Evolutionary conservation across 352 stramenopile genomes (phyloP), one percentile per base, ranked within the genome.

Genomic region (Phytophthora foliorum): DNA sequence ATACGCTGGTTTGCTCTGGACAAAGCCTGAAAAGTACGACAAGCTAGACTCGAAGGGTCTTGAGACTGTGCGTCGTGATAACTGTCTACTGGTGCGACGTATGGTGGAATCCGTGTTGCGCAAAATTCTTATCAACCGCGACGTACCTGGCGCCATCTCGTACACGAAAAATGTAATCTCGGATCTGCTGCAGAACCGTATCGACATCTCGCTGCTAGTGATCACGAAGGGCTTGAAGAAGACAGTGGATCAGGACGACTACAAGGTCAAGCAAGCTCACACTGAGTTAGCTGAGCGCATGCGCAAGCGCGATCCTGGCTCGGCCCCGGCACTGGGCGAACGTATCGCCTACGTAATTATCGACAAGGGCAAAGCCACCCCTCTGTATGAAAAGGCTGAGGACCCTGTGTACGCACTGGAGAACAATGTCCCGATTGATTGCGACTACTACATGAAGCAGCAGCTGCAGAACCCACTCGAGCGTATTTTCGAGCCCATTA

Each of bases 301-400:
- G 98, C 93, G 95, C 41, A 99, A 99, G 74, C 93, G 98, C 19
- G 98, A 99, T 79, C 80, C 98, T 14, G 98, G 97, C 31, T 99
- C 94, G 3, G 98, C 98, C 22, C 98, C 98, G 7, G 97, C 98
- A 29, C 90, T 99, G 55, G 98, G 98, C 49, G 98, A 99, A 79
- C 98, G 98, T 65, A 98, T 99, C 24, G 97, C 98, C 11, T 99
- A 99, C 75, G 98, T 99, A 41, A 99, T 99, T 67, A 98, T 99
- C 55, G 96, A 99, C 69, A 98, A 96, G 62, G 92, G 94, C 6
- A 99, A 99, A 79, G 88, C 91, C 29, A 94, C 94, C 9, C 92
- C 94, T 32, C 95, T 98, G 42, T 99, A 99, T 74, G 96, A 99
- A 66, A 99, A 99, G 75, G 95, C 92, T 0, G 98, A 99, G 69